Evolutionary conservation across 2,329 filamentous ascomycete species (phyloP).

Genomic region (Fonsecaea pedrosoi): DNA sequence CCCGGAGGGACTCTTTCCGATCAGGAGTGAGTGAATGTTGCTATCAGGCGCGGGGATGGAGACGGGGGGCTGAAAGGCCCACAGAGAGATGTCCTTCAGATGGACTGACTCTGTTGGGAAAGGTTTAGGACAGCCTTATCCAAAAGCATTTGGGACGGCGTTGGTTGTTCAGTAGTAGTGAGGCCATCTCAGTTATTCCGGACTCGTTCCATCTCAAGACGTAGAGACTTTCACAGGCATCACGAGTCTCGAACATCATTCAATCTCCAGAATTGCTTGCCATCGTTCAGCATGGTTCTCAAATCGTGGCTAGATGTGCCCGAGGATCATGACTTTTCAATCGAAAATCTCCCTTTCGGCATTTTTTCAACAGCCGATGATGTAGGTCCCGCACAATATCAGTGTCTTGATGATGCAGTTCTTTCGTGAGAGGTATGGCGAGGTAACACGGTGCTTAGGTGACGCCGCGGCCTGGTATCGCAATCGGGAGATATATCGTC

Average conservation of each 20-base stretch:
- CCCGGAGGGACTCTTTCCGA: background rate
- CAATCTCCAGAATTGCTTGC: background rate
- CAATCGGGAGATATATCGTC: slow-evolving; percentile 20
- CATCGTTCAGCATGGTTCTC: slow-evolving; percentile 7
- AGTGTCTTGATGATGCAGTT: background rate
- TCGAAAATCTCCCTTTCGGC: slow-evolving; percentile 19
- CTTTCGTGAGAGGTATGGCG: background rate
- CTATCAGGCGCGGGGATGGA: background rate
- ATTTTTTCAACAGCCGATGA: slow-evolving; percentile 11
- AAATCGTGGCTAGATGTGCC: slow-evolving; percentile 24
- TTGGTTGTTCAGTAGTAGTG: background rate
- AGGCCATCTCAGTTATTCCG: background rate
- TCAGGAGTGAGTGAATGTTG: background rate
- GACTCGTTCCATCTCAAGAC: background rate
- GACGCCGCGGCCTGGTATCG: slow-evolving; percentile 14
- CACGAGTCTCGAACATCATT: background rate
- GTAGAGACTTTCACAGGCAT: background rate
- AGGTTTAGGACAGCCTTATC: background rate
- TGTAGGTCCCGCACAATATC: background rate
- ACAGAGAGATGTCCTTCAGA: background rate
- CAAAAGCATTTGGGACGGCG: background rate
- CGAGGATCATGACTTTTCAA: slow-evolving; percentile 17
- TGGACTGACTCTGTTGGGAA: background rate
- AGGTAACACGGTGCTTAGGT: background rate
- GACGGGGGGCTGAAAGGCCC: background rate